A percentile compares a stretch with the other conserved stretches of the same genome.
These are phyloP conservation scores for Sclerospora graminicola DNA, from an alignment of 352 stramenopile genomes.

Conservation along the genomic window DNA sequence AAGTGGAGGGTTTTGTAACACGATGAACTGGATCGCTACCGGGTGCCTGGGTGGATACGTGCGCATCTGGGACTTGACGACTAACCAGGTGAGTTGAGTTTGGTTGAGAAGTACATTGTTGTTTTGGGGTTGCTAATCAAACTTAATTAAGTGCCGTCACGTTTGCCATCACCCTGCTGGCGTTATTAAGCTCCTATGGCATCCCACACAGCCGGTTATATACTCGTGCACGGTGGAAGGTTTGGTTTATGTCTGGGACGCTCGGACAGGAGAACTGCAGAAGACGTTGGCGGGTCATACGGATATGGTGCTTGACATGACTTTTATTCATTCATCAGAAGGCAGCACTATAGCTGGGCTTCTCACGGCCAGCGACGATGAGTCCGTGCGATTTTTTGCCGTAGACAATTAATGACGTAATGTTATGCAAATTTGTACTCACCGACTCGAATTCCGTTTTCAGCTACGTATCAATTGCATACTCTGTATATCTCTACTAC, in stretches of 20 bases:
- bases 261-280: slow-evolving; percentile 70
- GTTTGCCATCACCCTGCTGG: slow-evolving; percentile 78
- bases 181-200: slow-evolving; percentile 89
- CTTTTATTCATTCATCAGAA: slow-evolving; percentile 44
- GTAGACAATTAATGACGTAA: slow-evolving; percentile 39
- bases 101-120: too few species aligned
- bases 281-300: slow-evolving; percentile 76
- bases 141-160: slow-evolving; percentile 57
- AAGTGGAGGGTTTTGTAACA: slow-evolving; percentile 90
- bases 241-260: slow-evolving; percentile 87
- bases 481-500: slow-evolving; percentile 31
- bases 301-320: slow-evolving; percentile 90
- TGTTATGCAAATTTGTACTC: neutral
- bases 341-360: slow-evolving; percentile 35
- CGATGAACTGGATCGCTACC: slow-evolving; percentile 92
- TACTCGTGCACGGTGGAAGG: slow-evolving; percentile 86
- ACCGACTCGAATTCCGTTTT: too few species aligned
- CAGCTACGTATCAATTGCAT: slow-evolving; percentile 28
- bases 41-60: slow-evolving; percentile 90
- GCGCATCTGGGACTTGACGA: slow-evolving; percentile 94
- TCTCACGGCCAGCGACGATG: slow-evolving; percentile 75
- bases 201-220: slow-evolving; percentile 76
- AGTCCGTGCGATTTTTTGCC: slow-evolving; percentile 68
- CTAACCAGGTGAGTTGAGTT: slow-evolving; percentile 42
- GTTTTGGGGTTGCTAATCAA: slow-evolving; percentile 5